Evolutionary conservation across 441 rosid species (phyloP), one percentile per base, ranked within the genome.

Genomic region (Omphalea diandra): DNA sequence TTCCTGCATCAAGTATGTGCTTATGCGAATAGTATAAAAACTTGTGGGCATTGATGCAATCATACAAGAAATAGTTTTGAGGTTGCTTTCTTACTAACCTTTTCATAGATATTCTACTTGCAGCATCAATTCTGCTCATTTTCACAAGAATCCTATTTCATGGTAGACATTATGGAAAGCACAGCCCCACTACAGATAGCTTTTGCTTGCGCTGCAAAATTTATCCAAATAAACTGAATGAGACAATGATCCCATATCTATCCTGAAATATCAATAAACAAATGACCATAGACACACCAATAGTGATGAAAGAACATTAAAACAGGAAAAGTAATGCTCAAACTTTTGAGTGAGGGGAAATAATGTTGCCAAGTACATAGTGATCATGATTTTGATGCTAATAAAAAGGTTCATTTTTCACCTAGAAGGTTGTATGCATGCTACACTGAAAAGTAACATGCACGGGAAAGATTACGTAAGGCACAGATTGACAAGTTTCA

Each of bases 121-220:
- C 74, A 84, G 90, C 83, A 82, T 82, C 88, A 74, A 76, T 82
- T 76, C 83, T 79, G 68, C 75, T 66, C 81, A 68, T 81, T 75
- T 78, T 71, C 69, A 67, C 66, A 63, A 75, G 75, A 78, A 73
- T 81, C 81, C 55, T 71, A 70, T 78, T 73, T 68, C 60, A 67
- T 64, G 54, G 74, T 43, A 70, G 63, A 59, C 63, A 62, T 66
- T 76, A 74, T 44, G 46, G 67, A 73, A 71, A 75, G 71, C 80
- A 50, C 68, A 38, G 54, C 73, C 60, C 66, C 73, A 79, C 80
- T 64, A 59, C 50, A 26, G 35, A 55, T 70, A 56, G 75, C 82
- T 70, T 69, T 63, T 68, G 65, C 59, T 32, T 44, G 15, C 26
- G 40, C 78, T 32, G 71, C 65, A 69, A 71, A 80, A 41, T 68